phyloP scores from a whole-genome alignment of 2,329 filamentous ascomycete genomes.

The Fusarium pilosicola region DNA sequence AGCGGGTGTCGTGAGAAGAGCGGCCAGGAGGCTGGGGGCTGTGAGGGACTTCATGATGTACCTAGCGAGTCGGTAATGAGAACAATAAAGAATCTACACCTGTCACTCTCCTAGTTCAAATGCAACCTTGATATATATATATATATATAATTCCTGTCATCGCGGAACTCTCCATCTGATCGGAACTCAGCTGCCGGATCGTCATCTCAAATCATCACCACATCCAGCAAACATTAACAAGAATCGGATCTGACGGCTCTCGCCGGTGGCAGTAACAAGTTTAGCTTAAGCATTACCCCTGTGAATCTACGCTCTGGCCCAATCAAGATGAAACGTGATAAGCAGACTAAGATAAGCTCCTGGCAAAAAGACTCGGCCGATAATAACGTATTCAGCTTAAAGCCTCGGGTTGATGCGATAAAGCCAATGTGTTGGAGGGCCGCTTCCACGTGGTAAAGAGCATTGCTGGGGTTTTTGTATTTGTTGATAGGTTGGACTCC shows the following conservation, averaged over 20 bases:
- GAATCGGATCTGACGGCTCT: conserved; percentile 1
- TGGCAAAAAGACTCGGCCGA: neutral
- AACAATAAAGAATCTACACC: neutral
- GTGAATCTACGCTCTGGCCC: neutral
- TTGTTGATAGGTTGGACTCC: neutral
- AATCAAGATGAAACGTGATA: neutral
- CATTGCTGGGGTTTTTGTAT: neutral
- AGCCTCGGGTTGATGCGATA: neutral
- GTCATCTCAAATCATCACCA: neutral
- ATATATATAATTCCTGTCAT: neutral
- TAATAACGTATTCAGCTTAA: neutral
- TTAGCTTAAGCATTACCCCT: neutral
- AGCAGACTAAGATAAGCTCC: neutral
- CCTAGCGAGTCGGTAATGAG: neutral
- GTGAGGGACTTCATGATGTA: neutral
- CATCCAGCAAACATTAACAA: neutral
- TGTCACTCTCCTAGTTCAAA: neutral
- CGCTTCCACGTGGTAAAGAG: neutral
- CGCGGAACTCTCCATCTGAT: neutral
- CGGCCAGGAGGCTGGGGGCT: neutral
- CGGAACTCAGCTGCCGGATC: neutral
- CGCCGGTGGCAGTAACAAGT: neutral
- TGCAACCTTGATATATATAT: neutral
- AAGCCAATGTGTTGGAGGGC: neutral
- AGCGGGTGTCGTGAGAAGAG: neutral